phyloP scores from a whole-genome alignment of 192 early-diverging fungal species.

The Chytriomyces sp. region DNA sequence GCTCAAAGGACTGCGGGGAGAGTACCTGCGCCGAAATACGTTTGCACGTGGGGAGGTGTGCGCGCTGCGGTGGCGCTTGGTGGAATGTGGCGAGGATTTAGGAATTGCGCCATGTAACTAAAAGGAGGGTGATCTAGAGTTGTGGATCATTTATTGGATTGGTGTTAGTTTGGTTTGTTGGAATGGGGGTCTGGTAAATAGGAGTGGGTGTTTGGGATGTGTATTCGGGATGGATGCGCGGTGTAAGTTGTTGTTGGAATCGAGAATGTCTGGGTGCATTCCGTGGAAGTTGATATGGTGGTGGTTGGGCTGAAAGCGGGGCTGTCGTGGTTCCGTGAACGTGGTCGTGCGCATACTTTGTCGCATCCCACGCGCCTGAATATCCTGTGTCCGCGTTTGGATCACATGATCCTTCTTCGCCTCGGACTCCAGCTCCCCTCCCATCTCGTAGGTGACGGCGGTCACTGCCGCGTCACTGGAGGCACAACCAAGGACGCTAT shows the following conservation, averaged over 20 bases:
- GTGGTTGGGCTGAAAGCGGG: not conserved
- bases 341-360: not conserved
- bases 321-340: not conserved
- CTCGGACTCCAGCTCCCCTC: too few species aligned
- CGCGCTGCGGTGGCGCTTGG: not conserved
- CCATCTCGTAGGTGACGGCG: too few species aligned
- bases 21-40: not conserved
- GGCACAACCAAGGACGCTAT: too few species aligned
- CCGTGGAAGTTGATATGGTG: not conserved
- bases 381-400: too few species aligned
- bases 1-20: not conserved
- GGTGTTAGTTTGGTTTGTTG: not conserved
- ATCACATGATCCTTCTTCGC: too few species aligned
- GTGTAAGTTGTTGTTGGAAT: not conserved
- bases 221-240: not conserved
- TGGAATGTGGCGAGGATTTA: not conserved
- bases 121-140: not conserved
- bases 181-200: not conserved
- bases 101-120: not conserved
- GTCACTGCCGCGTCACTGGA: too few species aligned
- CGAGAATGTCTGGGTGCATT: not conserved
- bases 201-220: not conserved
- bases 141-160: not conserved
- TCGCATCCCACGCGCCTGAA: too few species aligned
- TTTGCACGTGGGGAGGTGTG: not conserved